Conservation (phyloP, 2,329 filamentous ascomycete species). For the Uncinocarpus reesii region DNA sequence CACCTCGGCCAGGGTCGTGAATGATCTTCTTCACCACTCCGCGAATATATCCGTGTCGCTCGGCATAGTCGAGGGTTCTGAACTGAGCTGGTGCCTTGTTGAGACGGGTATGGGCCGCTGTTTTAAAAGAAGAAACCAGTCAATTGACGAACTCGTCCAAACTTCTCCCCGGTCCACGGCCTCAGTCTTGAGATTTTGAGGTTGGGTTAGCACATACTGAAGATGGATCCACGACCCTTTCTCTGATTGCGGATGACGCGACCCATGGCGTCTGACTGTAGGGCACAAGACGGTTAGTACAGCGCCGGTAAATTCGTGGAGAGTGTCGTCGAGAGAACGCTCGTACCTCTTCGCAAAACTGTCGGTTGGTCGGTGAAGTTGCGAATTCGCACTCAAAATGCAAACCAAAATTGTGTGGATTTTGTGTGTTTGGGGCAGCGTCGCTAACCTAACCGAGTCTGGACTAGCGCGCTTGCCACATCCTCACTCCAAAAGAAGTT, state of each 20-base stretch:
- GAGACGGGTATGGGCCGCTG: constrained; percentile 74
- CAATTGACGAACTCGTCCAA: constrained; percentile 14
- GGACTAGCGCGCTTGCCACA: constrained; percentile 23
- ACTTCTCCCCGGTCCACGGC: constrained; percentile 14
- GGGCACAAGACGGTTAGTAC: constrained; percentile 28
- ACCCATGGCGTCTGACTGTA: constrained; percentile 46
- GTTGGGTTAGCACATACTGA: constrained; percentile 48
- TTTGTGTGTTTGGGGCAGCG: constrained; percentile 35
- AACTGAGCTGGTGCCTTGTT: constrained; percentile 95
- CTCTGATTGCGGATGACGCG: constrained; percentile 69
- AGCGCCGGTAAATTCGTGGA: constrained; percentile 15
- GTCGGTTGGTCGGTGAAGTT: constrained; percentile 29
- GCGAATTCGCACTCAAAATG: constrained; percentile 27
- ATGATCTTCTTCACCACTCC: constrained; percentile 98
- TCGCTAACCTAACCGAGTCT: constrained; percentile 38
- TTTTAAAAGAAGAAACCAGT: constrained; percentile 13
- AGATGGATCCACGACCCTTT: constrained; percentile 68
- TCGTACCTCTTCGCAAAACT: constrained; percentile 38
- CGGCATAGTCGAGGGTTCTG: constrained; percentile 90
- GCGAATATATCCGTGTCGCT: constrained; percentile 94
- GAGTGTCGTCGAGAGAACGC: neutral
- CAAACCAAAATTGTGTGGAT: constrained; percentile 34
- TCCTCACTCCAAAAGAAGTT: neutral
- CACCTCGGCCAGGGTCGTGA: constrained; percentile 96
- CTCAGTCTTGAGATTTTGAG: constrained; percentile 18